A percentile compares a stretch with the other conserved stretches of the same genome.
Evolutionary conservation across 1,139 yeast genomes (phyloP).

Genomic region (Suhomyces guaymorum): DNA sequence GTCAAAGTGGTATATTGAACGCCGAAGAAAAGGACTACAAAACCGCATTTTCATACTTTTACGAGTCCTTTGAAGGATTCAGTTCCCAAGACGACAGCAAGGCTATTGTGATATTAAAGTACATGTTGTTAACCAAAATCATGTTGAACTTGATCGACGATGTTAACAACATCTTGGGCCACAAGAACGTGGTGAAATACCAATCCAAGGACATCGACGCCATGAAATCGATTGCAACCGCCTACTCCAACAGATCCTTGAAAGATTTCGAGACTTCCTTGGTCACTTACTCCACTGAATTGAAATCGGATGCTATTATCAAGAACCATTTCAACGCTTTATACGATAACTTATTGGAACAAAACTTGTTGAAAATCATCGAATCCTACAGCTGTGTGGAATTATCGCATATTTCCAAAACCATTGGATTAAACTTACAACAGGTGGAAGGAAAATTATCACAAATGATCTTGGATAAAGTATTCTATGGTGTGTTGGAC

Average conservation of each 20-base stretch:
- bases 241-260: constrained; percentile 86
- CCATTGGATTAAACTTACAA: constrained; percentile 82
- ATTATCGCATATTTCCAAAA: constrained; percentile 80
- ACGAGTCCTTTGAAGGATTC: constrained; percentile 91
- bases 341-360: constrained; percentile 90
- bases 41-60: constrained; percentile 93
- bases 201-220: constrained; percentile 81
- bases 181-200: constrained; percentile 80
- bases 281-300: constrained; percentile 67
- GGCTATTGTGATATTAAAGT: constrained; percentile 80
- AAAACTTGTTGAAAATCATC: constrained; percentile 88
- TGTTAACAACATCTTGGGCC: constrained; percentile 70
- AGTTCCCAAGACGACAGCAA: constrained; percentile 60
- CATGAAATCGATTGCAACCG: constrained; percentile 89
- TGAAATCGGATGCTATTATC: constrained; percentile 83
- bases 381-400: constrained; percentile 97
- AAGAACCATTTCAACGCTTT: constrained; percentile 90
- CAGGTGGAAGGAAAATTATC: constrained; percentile 94
- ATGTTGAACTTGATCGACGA: constrained; percentile 90
- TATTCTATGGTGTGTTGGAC: constrained; percentile 92
- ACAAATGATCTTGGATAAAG: constrained; percentile 94
- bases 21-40: constrained; percentile 97
- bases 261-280: constrained; percentile 86
- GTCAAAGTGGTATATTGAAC: constrained; percentile 93
- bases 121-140: constrained; percentile 88